Conservation (phyloP, 2,329 filamentous ascomycete genomes). For the Capronia epimyces region DNA sequence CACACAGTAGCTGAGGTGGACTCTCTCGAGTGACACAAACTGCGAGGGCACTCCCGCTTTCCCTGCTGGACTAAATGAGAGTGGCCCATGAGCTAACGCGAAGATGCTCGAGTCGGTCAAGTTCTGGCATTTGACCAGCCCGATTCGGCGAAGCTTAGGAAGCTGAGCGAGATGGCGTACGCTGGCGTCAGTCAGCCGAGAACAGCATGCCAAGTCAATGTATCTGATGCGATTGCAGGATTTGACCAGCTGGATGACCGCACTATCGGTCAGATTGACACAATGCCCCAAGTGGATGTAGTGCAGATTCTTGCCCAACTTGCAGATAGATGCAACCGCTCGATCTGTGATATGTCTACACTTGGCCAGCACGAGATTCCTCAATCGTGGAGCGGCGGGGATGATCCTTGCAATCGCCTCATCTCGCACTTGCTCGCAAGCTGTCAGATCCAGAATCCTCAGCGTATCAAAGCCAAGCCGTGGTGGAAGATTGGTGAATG, state of each 20-base stretch:
- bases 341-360: constrained; percentile 88
- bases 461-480: constrained; percentile 74
- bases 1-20: constrained; percentile 93
- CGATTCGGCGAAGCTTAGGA: constrained; percentile 90
- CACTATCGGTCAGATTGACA: constrained; percentile 79
- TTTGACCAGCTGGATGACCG: constrained; percentile 76
- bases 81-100: constrained; percentile 65
- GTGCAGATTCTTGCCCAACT: constrained; percentile 89
- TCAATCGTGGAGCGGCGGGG: constrained; percentile 73
- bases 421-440: constrained; percentile 77
- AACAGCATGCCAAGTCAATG: constrained; percentile 95
- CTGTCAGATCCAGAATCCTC: constrained; percentile 88
- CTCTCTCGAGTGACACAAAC: constrained; percentile 63
- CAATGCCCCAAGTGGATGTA: constrained; percentile 96
- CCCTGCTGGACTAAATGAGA: constrained; percentile 39
- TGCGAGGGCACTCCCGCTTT: constrained; percentile 25
- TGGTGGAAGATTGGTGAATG: constrained; percentile 72
- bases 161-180: constrained; percentile 77
- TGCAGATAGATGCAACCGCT: constrained; percentile 79
- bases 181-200: constrained; percentile 78
- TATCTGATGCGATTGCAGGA: constrained; percentile 91
- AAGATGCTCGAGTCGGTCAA: constrained; percentile 89
- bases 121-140: constrained; percentile 83
- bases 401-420: constrained; percentile 85
- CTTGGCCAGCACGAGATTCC: constrained; percentile 91